Percentiles rank a stretch among this genome's conserved stretches.
Evolutionary conservation across 2,329 filamentous ascomycete species (phyloP).

Genomic region (Fusarium avenaceum): DNA sequence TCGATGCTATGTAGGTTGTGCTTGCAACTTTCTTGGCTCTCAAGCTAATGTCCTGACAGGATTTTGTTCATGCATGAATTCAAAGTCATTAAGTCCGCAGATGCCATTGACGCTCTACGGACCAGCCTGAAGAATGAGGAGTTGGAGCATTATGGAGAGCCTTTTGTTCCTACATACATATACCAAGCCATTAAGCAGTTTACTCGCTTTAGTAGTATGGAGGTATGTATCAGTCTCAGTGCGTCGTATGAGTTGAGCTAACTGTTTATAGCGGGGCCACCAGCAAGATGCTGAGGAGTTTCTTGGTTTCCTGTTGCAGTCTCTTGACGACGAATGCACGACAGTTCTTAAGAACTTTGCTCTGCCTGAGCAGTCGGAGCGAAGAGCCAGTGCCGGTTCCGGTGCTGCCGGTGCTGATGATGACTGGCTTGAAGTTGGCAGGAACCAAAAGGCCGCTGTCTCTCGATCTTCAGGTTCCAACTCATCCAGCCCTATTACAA

Average conservation of each 20-base stretch:
- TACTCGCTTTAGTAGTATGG: conserved; percentile 91
- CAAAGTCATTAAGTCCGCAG: conserved; percentile 83
- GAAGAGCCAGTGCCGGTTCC: conserved; percentile 45
- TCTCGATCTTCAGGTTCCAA: conserved; percentile 87
- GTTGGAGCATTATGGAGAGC: conserved; percentile 89
- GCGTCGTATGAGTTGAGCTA: neutral
- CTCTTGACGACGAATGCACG: conserved; percentile 92
- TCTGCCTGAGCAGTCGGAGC: conserved; percentile 52
- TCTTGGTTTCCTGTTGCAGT: conserved; percentile 90
- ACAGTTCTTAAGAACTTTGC: conserved; percentile 70
- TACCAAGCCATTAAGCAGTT: conserved; percentile 92
- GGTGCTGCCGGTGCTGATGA: conserved; percentile 53
- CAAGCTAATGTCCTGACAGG: conserved; percentile 61
- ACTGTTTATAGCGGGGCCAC: conserved; percentile 78
- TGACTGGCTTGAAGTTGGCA: conserved; percentile 93
- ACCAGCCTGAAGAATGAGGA: conserved; percentile 83
- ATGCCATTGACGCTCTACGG: conserved; percentile 79
- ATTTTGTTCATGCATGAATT: conserved; percentile 98
- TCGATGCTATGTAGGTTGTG: conserved; percentile 86
- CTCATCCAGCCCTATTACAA: conserved; percentile 85
- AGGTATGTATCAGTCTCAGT: conserved; percentile 67
- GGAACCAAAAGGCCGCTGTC: conserved; percentile 87
- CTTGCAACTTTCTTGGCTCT: neutral
- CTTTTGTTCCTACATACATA: conserved; percentile 93
- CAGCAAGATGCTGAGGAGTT: conserved; percentile 99